phyloP scores from a whole-genome alignment of 164 flowering plant genomes.

The Aristolochia contorta region DNA sequence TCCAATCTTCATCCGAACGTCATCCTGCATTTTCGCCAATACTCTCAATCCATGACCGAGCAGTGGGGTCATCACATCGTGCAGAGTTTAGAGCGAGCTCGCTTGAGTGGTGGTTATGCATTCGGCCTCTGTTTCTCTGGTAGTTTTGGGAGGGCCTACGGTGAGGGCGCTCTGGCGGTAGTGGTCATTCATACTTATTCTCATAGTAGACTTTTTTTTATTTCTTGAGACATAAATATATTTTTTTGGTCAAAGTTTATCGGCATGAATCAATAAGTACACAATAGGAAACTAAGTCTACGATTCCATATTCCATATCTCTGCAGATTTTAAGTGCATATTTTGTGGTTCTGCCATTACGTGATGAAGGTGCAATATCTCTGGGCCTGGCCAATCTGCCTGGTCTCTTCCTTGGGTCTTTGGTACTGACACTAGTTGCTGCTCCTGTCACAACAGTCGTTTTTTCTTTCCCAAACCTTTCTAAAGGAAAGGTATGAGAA shows the following conservation, averaged over 20 bases:
- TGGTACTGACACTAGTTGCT: conserved; percentile 71
- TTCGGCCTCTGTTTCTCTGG: too few relatives aligned
- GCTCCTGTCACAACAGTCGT: conserved; percentile 81
- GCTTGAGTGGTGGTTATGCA: too few relatives aligned
- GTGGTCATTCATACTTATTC: too few relatives aligned
- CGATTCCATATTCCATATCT: background rate
- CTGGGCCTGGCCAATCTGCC: conserved; percentile 79
- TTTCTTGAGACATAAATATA: background rate
- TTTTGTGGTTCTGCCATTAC: conserved; percentile 82
- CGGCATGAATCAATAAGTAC: background rate
- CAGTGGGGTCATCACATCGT: too few relatives aligned
- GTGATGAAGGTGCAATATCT: conserved; percentile 96
- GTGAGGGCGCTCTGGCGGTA: too few relatives aligned
- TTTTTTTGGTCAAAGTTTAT: background rate
- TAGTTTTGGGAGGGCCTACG: too few relatives aligned
- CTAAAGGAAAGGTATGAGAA: conserved; percentile 63
- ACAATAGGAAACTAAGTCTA: background rate
- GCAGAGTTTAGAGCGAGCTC: too few relatives aligned
- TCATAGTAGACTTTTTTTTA: too few relatives aligned
- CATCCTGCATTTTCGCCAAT: too few relatives aligned
- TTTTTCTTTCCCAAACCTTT: conserved; percentile 80
- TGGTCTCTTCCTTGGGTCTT: conserved; percentile 71
- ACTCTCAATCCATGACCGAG: too few relatives aligned
- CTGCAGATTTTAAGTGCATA: conserved; percentile 85
- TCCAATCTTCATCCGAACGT: too few relatives aligned